Evolutionary conservation across 2,329 filamentous ascomycete species (phyloP).

Genomic region (Botrytis byssoidea): DNA sequence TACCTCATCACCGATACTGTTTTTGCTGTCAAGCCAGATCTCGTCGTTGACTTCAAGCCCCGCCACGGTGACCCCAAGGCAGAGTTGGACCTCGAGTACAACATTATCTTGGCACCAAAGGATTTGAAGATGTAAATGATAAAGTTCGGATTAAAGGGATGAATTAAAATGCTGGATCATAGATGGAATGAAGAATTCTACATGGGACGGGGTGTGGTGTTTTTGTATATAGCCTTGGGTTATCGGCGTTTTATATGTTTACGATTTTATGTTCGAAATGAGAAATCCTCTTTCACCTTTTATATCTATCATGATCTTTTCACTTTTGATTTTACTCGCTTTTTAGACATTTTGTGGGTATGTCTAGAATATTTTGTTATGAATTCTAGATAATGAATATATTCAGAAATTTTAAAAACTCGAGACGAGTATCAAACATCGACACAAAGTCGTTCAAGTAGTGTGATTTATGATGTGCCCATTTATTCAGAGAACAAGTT

Average conservation of each 20-base stretch:
- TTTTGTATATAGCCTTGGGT: conserved; percentile 5
- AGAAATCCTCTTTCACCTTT: conserved; percentile 19
- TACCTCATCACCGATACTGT: conserved; percentile 56
- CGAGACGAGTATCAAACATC: not conserved
- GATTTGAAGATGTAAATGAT: not conserved
- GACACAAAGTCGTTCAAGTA: not conserved
- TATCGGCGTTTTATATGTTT: conserved; percentile 3
- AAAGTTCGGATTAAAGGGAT: not conserved
- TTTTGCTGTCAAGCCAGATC: conserved; percentile 54
- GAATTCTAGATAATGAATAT: not conserved
- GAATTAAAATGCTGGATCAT: conserved; percentile 3
- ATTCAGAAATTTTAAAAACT: not conserved
- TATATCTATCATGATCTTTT: not conserved
- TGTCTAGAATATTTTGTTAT: not conserved
- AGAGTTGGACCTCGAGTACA: conserved; percentile 39
- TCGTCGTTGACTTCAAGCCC: conserved; percentile 46
- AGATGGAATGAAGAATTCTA: not conserved
- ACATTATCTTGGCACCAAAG: conserved; percentile 35
- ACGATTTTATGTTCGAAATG: conserved; percentile 5
- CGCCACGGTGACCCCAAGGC: conserved; percentile 39
- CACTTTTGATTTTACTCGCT: not conserved
- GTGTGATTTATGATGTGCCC: not conserved
- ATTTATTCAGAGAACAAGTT: not conserved
- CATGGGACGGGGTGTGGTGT: not conserved
- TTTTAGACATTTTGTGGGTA: too few species aligned